Base-by-base conservation (phyloP, 768 basidiomycete species). In the Amanita rubescens region DNA sequence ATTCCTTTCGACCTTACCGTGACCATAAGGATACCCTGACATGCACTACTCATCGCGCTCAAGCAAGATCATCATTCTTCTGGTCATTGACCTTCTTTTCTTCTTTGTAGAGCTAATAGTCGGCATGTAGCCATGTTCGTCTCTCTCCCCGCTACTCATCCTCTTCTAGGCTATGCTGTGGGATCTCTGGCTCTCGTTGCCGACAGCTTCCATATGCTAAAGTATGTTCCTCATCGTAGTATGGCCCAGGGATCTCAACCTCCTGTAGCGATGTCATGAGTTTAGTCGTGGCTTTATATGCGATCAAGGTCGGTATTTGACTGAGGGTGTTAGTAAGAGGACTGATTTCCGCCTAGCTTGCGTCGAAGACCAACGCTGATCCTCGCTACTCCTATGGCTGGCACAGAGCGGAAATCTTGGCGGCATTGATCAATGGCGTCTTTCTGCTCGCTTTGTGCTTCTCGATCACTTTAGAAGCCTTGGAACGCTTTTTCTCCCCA, bases 161-260 rank as follows among this genome's bases (percentile, higher is more conserved):
- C 19, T 51, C 56, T 53, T 35, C 61, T 55, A 87, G 93, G 94
- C 38, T 95, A 95, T 84, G 83, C 87, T n/a, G 92, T 96, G 52
- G 93, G 93, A 27, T 95, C 93, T 0, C 81, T 97, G 1, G 94
- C 94, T 1, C 85, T 98, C 51, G 85, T 99, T 44, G 95, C 95
- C 7, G 95, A 97, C 71, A 89, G 88, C 59, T 98, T 98, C 69
- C 95, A 98, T 72, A 98, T 96, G 94, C 84, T 97, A 72, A 97
- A 97, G 94, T 94, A 58, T 56, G 85, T 24, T 54, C 44, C 17
- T 24, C 43, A 8, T 42, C 45, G 33, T 32, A 48, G 11, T 38
- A 35, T 34, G 46, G 11, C 41, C n/a, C 35, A 25, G 24, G 30
- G 20, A 43, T 41, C 38, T 57, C 55, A 55, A 9, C 54, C 45